A percentile compares a stretch with the other conserved stretches of the same genome.
Evolutionary conservation across 2,329 filamentous ascomycete species (phyloP).

Genomic region (Fusarium oxysporum): DNA sequence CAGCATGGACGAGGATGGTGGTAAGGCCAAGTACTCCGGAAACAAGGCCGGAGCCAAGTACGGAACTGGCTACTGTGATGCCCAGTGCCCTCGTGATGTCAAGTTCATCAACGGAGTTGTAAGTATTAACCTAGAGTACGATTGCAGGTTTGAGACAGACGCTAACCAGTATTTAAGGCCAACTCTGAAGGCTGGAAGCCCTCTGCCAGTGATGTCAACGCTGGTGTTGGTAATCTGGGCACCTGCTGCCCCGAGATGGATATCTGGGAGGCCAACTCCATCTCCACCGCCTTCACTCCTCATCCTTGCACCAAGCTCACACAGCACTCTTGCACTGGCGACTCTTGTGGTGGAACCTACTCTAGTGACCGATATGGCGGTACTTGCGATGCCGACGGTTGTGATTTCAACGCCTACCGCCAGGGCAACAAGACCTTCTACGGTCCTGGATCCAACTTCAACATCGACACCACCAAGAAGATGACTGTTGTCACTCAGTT

Average conservation of each 20-base stretch:
- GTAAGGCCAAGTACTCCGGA: constrained; percentile 59
- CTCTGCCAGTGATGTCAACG: constrained; percentile 65
- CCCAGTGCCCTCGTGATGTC: constrained; percentile 65
- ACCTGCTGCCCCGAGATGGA: constrained; percentile 74
- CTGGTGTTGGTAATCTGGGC: constrained; percentile 63
- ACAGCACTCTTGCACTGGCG: constrained; percentile 62
- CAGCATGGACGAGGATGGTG: constrained; percentile 70
- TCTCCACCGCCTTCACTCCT: constrained; percentile 73
- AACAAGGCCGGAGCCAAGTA: constrained; percentile 69
- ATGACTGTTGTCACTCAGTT: constrained; percentile 78
- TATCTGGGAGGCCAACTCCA: constrained; percentile 73
- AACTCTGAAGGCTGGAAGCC: constrained; percentile 65
- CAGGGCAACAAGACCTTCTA: constrained; percentile 73
- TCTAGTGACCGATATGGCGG: constrained; percentile 67
- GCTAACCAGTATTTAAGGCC: constrained; percentile 54
- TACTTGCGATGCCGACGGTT: constrained; percentile 75
- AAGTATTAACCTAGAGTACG: constrained; percentile 25
- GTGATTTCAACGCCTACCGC: constrained; percentile 77
- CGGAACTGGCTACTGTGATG: constrained; percentile 68
- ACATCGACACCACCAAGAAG: constrained; percentile 68
- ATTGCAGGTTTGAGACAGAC: background rate
- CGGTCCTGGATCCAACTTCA: constrained; percentile 64
- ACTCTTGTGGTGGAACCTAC: constrained; percentile 66
- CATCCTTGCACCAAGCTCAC: constrained; percentile 69
- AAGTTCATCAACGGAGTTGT: constrained; percentile 68